Evolutionary conservation across 345 rosid genomes (phyloP).

Genomic region (Aquilaria malaccensis): DNA sequence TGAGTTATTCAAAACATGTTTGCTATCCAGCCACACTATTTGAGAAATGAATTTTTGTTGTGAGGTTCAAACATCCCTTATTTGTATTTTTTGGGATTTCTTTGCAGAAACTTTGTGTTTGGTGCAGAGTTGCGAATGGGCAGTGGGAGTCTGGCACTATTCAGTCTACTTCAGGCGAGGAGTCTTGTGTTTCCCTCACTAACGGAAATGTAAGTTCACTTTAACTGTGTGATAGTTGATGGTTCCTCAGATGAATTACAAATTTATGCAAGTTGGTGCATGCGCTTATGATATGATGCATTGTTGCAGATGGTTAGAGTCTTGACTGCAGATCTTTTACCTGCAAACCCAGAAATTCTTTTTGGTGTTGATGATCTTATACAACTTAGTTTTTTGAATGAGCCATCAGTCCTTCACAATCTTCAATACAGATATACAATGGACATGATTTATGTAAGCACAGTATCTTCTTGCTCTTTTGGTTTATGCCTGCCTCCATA

Average conservation of each 20-base stretch:
- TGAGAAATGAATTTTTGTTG: no score
- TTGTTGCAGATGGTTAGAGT: slow-evolving; percentile 64
- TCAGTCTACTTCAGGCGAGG: slow-evolving; percentile 64
- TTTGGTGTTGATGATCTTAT: slow-evolving; percentile 85
- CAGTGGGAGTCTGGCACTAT: slow-evolving; percentile 75
- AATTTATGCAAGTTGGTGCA: slow-evolving; percentile 16
- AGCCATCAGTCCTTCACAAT: slow-evolving; percentile 88
- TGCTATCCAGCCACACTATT: no score
- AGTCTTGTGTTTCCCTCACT: slow-evolving; percentile 51
- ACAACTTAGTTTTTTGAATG: slow-evolving; percentile 93
- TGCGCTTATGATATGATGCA: slow-evolving; percentile 14
- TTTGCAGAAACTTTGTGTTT: slow-evolving; percentile 70
- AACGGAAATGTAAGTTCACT: slow-evolving; percentile 54
- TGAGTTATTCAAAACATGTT: no score
- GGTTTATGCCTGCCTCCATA: slow-evolving; percentile 7
- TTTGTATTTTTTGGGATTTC: slow-evolving; percentile 8
- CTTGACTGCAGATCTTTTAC: slow-evolving; percentile 64
- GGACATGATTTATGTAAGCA: slow-evolving; percentile 84
- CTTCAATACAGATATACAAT: slow-evolving; percentile 68
- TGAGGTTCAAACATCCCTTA: not conserved
- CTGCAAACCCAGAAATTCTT: slow-evolving; percentile 90
- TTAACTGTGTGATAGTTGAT: slow-evolving; percentile 2
- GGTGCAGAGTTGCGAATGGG: slow-evolving; percentile 64
- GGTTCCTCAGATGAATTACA: slow-evolving; percentile 10
- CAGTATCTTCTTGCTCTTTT: slow-evolving; percentile 9